Evolutionary conservation across 352 stramenopile genomes (phyloP), one percentile per base, ranked within the genome.

Genomic region (Phytophthora quininea): DNA sequence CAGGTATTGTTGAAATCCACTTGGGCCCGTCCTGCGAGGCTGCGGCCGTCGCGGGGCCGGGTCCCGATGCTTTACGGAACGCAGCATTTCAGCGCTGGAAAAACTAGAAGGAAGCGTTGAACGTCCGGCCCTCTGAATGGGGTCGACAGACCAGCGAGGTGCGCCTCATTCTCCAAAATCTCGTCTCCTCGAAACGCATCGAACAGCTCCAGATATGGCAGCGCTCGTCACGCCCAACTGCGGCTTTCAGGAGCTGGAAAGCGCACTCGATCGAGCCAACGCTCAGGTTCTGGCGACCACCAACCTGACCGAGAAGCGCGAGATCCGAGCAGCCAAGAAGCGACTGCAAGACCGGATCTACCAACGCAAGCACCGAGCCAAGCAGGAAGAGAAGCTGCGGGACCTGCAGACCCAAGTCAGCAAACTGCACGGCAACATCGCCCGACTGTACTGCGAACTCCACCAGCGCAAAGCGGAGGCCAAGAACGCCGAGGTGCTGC

Each of bases 311-410:
- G 62, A 75, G 12, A 71, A 75, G 19, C 67, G 53, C 4, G 50
- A 37, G 24, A 27, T 71, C 3, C 54, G 60, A 4, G 60, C 45
- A 5, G 53, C 54, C 12, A 73, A 73, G 53, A 77, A 77, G 53
- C 72, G 72, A 0, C 54, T 80, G 12, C 61, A 73, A 27, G 73
- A 80, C 42, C 65, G 69, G 14, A 54, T 80, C 31, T 80, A 80
- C 64, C 68, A 77, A 46, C 67, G 72, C 35, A 75, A 75, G 10
- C 72, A 77, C 58, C 72, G 72, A 30, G 73, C 73, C 61, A 80
- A 75, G 19, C 69, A 65, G 40, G 73, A 80, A 14, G 35, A 73
- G 30, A 48, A 66, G 35, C 62, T 64, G 11, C 46, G 42, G 3
- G 42, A n/a, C 7, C 62, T 80, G 31, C 40, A 69, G 37, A 62